Percentiles rank a stretch among this genome's conserved stretches.
These are phyloP conservation scores for Glycine tomentella DNA, from an alignment of 306 rosid genomes.

Conservation along the genomic window DNA sequence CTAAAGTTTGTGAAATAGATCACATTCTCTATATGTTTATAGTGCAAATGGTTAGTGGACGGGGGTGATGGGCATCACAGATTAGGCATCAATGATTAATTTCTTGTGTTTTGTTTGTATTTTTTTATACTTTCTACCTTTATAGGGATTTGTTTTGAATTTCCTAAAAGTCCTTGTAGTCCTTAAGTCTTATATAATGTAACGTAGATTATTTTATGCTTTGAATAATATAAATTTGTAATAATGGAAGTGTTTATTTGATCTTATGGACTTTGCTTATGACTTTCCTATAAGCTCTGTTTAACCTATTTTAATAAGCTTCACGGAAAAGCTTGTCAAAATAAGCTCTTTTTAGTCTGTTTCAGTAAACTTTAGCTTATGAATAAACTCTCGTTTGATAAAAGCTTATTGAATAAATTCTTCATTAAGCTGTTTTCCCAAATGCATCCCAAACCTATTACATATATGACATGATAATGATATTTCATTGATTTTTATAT, in stretches of 20 bases:
- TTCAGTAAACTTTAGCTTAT: background rate
- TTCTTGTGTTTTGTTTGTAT: background rate
- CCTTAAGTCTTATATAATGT: background rate
- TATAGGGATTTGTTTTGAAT: constrained; percentile 2
- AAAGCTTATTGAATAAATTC: background rate
- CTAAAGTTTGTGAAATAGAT: background rate
- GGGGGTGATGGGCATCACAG: background rate
- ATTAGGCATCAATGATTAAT: background rate
- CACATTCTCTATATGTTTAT: constrained; percentile 14
- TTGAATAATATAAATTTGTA: constrained; percentile 15
- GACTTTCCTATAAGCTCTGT: background rate
- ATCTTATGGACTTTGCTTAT: background rate
- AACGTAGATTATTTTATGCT: background rate
- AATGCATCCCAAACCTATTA: background rate
- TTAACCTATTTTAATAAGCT: background rate
- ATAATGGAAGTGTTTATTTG: background rate
- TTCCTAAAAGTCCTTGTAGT: background rate
- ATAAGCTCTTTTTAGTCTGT: background rate
- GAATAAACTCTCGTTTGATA: background rate
- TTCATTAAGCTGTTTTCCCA: background rate
- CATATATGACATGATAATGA: background rate
- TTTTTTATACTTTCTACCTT: background rate
- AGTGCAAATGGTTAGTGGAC: background rate
- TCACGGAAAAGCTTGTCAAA: background rate
- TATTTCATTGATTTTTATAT: constrained; percentile 23